These are phyloP conservation scores for Rhododendron henanense DNA, from an alignment of 148 eudicot genomes.

Conservation along the genomic window DNA sequence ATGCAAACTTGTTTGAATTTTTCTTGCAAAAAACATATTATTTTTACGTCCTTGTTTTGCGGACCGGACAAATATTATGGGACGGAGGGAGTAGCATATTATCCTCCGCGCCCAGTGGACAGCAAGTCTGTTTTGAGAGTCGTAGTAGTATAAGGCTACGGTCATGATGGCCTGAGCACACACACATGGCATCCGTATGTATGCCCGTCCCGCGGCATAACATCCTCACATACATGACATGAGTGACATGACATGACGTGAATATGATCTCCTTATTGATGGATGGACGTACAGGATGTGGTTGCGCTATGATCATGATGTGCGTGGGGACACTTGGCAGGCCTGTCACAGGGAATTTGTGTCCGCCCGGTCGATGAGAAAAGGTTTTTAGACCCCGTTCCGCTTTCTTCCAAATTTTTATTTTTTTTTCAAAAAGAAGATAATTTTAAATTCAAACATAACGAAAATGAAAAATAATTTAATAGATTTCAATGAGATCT, in stretches of 20 bases:
- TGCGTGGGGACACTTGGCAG: constrained; percentile 8
- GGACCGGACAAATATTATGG: no score
- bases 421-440: no score
- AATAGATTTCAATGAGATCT: no score
- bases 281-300: constrained; percentile 2
- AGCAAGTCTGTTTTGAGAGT: not conserved
- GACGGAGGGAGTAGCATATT: no score
- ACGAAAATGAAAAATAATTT: no score
- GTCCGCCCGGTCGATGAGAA: not conserved
- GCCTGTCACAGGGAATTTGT: not conserved
- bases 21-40: no score
- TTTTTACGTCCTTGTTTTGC: no score
- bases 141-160: not conserved
- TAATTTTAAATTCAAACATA: no score
- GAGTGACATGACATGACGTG: constrained; percentile 6
- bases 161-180: not conserved
- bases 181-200: not conserved
- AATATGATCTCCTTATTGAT: not conserved
- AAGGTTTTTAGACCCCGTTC: no score
- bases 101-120: no score
- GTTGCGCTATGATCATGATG: not conserved
- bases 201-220: constrained; percentile 1
- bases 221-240: constrained; percentile 17
- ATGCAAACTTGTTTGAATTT: no score
- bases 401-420: no score